Evolutionary conservation across 202 grass and related monocot genomes (phyloP), one percentile per base, ranked within the genome.

Genomic region (Zoysia matrella): DNA sequence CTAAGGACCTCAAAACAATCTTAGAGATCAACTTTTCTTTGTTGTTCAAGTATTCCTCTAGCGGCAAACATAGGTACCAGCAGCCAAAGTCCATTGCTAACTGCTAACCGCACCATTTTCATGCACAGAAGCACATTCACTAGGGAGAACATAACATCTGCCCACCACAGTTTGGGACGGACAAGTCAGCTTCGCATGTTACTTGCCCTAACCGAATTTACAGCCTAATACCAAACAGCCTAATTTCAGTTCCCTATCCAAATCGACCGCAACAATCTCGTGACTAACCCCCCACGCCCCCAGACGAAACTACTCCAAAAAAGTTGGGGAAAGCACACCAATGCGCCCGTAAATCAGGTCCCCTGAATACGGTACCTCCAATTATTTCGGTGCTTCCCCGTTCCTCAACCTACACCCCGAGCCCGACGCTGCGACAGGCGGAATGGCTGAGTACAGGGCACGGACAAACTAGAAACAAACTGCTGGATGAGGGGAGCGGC

Each of bases 161-260:
- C 22, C 5, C 1, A 5, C 2, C 0, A 14, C 13, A 55, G 13
- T 13, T 55, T 55, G 53, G 12, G 53, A 55, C 0, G 13, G 13
- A 15, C 13, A n/a, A 67, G 3, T 46, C 13, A 15, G 1, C 14
- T 47, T 15, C 6, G 18, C 44, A 0, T 9, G 14, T 8, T 36
- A 61, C 12, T 5, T 11, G 55, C 7, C 2, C 4, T 47, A 22
- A 75, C 6, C 5, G 14, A 61, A 60, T 13, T 56, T 14, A 44
- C 51, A 36, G 10, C 15, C 9, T 7, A 22, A 22, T 46, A 22
- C 1, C 41, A 1, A 13, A 36, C 3, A 13, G 42, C 7, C 48
- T 64, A 47, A 60, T 65, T 72, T 89, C 1, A 16, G 71, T 76
- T 80, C 49, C 39, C 36, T 5, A 3, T 45, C 36, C 30, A 71